A percentile compares a stretch with the other conserved stretches of the same genome.
These are phyloP conservation scores for Fusarium setosum DNA, from an alignment of 2,329 filamentous ascomycete genomes.

Conservation along the genomic window DNA sequence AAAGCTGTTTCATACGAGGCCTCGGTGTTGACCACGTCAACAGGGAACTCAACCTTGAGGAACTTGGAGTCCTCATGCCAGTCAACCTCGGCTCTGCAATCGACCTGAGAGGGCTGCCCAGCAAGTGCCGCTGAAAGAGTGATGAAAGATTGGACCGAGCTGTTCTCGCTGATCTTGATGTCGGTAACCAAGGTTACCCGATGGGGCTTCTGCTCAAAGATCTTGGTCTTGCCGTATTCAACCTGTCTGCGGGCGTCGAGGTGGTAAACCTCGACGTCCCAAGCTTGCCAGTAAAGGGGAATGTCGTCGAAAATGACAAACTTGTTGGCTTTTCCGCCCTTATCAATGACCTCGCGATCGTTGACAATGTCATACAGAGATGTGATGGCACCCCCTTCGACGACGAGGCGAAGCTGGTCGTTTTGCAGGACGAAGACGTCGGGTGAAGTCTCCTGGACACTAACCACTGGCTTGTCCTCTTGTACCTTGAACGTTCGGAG, in stretches of 20 bases:
- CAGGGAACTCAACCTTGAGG: slow-evolving; percentile 98
- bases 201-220: slow-evolving; percentile 78
- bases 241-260: slow-evolving; percentile 87
- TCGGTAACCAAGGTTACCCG: slow-evolving; percentile 85
- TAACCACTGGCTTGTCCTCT: slow-evolving; percentile 60
- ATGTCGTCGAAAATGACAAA: slow-evolving; percentile 97
- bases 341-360: slow-evolving; percentile 81
- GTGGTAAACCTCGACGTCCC: slow-evolving; percentile 98
- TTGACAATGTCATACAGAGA: slow-evolving; percentile 82
- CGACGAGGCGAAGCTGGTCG: slow-evolving; percentile 76
- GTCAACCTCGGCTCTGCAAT: slow-evolving; percentile 88
- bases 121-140: slow-evolving; percentile 77
- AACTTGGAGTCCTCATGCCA: slow-evolving; percentile 99
- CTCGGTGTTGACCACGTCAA: slow-evolving; percentile 89
- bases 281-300: slow-evolving; percentile 95
- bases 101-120: slow-evolving; percentile 72
- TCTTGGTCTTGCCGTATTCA: slow-evolving; percentile 72
- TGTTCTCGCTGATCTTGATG: slow-evolving; percentile 88
- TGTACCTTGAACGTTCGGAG: slow-evolving; percentile 62
- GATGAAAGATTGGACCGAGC: slow-evolving; percentile 88
- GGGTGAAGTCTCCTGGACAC: slow-evolving; percentile 60
- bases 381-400: slow-evolving; percentile 81
- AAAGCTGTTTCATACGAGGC: slow-evolving; percentile 97
- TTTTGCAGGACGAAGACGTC: slow-evolving; percentile 85
- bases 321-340: slow-evolving; percentile 84